These are phyloP conservation scores for Leishmania aethiopica DNA, from an alignment of 208 protist species.

Conservation along the genomic window DNA sequence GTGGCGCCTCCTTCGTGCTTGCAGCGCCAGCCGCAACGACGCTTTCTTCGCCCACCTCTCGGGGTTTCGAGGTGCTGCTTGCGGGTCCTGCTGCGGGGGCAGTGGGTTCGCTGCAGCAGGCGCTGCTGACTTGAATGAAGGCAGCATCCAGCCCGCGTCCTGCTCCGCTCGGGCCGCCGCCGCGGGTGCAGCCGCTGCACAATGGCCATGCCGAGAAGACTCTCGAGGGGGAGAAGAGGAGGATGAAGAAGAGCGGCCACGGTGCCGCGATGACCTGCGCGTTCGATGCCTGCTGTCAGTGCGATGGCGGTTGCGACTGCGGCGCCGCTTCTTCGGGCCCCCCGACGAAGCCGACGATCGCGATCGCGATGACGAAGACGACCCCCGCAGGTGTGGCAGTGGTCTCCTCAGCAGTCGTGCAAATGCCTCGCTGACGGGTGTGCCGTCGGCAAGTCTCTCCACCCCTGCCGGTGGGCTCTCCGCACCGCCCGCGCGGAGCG, in stretches of 20 bases:
- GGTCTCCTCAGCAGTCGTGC: slow-evolving; percentile 16
- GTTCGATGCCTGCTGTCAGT: background rate
- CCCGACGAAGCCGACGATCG: background rate
- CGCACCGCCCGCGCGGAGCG: background rate
- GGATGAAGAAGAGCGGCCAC: background rate
- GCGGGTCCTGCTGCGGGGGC: background rate
- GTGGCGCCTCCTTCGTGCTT: background rate
- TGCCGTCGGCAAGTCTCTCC: background rate
- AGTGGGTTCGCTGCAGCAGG: background rate
- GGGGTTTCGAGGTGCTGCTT: background rate
- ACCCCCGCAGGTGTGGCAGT: slow-evolving; percentile 14
- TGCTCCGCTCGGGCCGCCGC: background rate
- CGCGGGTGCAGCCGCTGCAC: background rate
- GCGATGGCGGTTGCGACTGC: background rate
- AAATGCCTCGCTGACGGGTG: slow-evolving; percentile 1
- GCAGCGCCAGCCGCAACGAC: background rate
- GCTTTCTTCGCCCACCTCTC: background rate
- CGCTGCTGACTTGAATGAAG: background rate
- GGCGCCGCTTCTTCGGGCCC: background rate
- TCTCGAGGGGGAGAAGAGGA: background rate
- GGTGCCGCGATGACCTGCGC: background rate
- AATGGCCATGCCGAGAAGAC: background rate
- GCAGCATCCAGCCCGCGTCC: background rate
- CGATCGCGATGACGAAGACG: slow-evolving; percentile 9
- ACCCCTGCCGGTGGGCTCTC: background rate